Evolutionary conservation across 1,284 basidiomycete genomes (phyloP), one percentile per base, ranked within the genome.

Genomic region (Cryptococcus sp.): DNA sequence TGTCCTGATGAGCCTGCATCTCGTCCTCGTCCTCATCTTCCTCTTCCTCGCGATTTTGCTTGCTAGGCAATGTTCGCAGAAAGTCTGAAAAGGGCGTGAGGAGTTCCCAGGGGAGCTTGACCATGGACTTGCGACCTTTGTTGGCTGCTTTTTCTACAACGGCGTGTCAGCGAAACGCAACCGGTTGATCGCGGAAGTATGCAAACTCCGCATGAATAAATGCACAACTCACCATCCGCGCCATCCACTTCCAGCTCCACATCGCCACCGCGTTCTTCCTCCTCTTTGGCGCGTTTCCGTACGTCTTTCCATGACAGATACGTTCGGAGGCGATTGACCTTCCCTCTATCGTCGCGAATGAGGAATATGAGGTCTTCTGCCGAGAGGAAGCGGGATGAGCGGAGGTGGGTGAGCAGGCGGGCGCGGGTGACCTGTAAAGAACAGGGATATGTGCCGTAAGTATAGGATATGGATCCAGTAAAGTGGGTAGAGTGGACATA

Each of bases 251-350:
- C 90, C 5, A 90, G 87, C 69, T 92, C 90, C 1, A 89, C 88
- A 17, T 86, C 90, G 11, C 69, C 74, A 45, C 67, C 67, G 35
- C 68, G 50, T 42, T 73, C 75, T 47, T 79, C 75, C n/a, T 78
- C 87, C 66, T 96, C 92, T 72, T 96, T 96, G 7, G 93, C 93
- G 66, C 93, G 90, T 73, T 96, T 96, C 17, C 95, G 85, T 7
- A 98, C 94, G 66, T 97, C 95, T 73, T 96, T 97, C 94, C 95
- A 99, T 0, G 90, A 91, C n/a, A 99, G 84, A 73, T 97, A 98
- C 11, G 92, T 96, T 25, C 92, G 81, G 19, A 98, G 81, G 23
- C 95, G 84, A 76, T 97, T 96, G 60, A 98, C 91, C 78, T 97
- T 96, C 20, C 89, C 91, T 61, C 91, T 83, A 78, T 98, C 95